Conservation (phyloP, 495 filamentous ascomycete species). For the Zalerion maritima region DNA sequence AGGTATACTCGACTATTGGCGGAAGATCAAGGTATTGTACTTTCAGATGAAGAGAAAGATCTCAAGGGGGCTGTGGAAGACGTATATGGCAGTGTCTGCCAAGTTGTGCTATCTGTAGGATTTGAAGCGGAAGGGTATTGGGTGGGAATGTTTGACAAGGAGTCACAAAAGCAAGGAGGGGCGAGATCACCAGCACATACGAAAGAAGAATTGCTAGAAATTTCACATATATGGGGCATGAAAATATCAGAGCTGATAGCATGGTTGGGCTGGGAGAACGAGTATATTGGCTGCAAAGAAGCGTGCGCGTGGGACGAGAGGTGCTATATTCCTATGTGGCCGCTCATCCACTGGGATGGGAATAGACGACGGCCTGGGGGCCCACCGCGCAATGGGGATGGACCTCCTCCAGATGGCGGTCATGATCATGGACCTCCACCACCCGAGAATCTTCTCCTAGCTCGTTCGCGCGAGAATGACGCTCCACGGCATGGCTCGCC, state of each 20-base stretch:
- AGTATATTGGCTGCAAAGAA: constrained; percentile 13
- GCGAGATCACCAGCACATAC: constrained; percentile 3
- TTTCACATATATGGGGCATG: constrained; percentile 10
- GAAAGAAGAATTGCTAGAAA: neutral
- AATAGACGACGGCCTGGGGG: constrained; percentile 1
- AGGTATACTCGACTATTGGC: constrained; percentile 12
- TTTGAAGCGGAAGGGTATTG: constrained; percentile 13
- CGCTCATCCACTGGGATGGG: constrained; percentile 7
- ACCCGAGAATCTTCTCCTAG: no score
- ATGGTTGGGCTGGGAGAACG: constrained; percentile 23
- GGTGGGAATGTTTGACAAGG: neutral
- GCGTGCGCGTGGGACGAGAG: constrained; percentile 16
- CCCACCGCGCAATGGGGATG: neutral
- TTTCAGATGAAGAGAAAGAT: constrained; percentile 9
- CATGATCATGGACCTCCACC: constrained; percentile 5
- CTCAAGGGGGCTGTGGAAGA: constrained; percentile 15
- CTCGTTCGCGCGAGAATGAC: no score
- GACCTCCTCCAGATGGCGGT: constrained; percentile 5
- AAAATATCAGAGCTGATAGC: constrained; percentile 18
- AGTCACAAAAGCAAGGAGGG: no score
- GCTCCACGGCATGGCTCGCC: constrained; percentile 4
- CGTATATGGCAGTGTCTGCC: constrained; percentile 14
- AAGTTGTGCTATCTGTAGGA: constrained; percentile 13
- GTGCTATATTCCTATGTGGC: constrained; percentile 26
- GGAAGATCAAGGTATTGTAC: constrained; percentile 4